Conservation (phyloP, 2,329 filamentous ascomycete genomes). For the Aureobasidium leucospermi region DNA sequence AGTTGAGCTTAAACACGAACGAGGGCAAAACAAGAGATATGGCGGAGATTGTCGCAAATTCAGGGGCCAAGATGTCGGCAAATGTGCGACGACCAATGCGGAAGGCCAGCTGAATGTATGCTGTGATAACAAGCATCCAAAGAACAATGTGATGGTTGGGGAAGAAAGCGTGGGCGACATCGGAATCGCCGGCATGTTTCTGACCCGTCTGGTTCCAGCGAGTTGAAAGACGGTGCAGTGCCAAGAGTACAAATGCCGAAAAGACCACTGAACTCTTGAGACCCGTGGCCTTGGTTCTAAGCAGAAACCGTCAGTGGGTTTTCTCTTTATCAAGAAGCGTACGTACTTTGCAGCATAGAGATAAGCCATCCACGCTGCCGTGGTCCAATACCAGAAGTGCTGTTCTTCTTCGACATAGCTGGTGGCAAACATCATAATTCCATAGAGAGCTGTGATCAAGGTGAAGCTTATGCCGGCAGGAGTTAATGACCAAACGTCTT, state of each 20-base stretch:
- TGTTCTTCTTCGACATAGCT: slow-evolving; percentile 98
- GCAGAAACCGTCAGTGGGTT: background rate
- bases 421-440: slow-evolving; percentile 91
- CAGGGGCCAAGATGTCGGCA: slow-evolving; percentile 22
- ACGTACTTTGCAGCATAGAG: slow-evolving; percentile 9
- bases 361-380: slow-evolving; percentile 55
- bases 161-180: slow-evolving; percentile 70
- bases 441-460: slow-evolving; percentile 48
- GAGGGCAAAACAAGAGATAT: slow-evolving; percentile 48
- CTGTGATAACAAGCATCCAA: slow-evolving; percentile 64
- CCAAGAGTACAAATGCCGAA: slow-evolving; percentile 38
- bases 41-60: slow-evolving; percentile 26
- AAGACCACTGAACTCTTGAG: background rate
- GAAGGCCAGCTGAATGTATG: slow-evolving; percentile 57
- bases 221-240: slow-evolving; percentile 58
- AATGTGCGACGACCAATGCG: slow-evolving; percentile 32
- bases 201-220: slow-evolving; percentile 97
- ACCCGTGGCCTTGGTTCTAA: background rate
- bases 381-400: slow-evolving; percentile 95
- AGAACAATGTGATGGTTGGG: slow-evolving; percentile 57
- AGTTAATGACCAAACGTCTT: slow-evolving; percentile 30
- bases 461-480: slow-evolving; percentile 38
- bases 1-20: slow-evolving; percentile 81
- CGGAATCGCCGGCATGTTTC: slow-evolving; percentile 85
- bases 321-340: background rate